Evolutionary conservation across 768 basidiomycete genomes (phyloP), one percentile per base, ranked within the genome.

Genomic region (Tulasnella sp.): DNA sequence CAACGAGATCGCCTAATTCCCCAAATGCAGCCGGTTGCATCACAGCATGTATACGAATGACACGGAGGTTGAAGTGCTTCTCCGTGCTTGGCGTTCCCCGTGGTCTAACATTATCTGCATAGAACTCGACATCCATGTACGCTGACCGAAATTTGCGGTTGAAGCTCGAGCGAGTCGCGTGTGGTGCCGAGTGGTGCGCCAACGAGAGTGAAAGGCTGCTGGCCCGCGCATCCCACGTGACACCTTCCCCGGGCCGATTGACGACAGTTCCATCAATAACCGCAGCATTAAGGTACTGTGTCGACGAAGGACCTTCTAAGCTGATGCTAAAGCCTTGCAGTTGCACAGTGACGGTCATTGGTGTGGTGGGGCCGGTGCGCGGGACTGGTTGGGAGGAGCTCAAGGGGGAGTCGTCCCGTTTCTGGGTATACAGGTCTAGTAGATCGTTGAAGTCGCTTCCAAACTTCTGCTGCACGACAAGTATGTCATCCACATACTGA

Each of bases 11-110:
- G 14, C 84, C 87, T 6, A 97, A 72, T 66, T 94, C 87, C 19
- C 84, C 84, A 49, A 97, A 83, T 0, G 94, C 93, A 61, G 87
- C 88, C 8, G 93, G 84, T 67, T 92, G 91, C 84, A 96, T 83
- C 32, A 94, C 86, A 1, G 93, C 91, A 64, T 97, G 89, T 2
- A 90, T 80, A 67, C 84, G 87, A 6, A 77, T 79, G 21, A 93
- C 69, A 1, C 72, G 68, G 29, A 91, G 59, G 34, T 80, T 72
- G 1, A 73, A 58, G n/a, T 63, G 63, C 25, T 56, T 36, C 21
- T 61, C 57, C 25, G 36, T 12, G 12, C 53, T 56, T 19, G 48
- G 36, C 0, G 40, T 11, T 27, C 36, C 34, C 42, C 57, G 40
- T 46, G 42, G 53, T 41, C 53, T 39, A 12, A 31, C 15, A 48